phyloP scores from a whole-genome alignment of 306 rosid species.

The Leucaena leucocephala region DNA sequence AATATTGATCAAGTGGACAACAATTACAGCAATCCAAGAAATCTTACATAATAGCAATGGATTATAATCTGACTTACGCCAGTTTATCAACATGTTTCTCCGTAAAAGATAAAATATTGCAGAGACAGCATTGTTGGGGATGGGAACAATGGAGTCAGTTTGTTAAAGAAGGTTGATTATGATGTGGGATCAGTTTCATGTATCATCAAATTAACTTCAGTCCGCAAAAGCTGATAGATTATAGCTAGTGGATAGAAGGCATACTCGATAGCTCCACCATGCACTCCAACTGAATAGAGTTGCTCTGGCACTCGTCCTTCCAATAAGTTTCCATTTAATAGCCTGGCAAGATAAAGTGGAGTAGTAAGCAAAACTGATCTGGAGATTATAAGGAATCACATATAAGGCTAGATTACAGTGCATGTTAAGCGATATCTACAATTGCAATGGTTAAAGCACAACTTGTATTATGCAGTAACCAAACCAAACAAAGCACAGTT shows the following conservation, averaged over 20 bases:
- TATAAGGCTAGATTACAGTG: neutral
- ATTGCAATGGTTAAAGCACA: neutral
- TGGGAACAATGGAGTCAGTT: neutral
- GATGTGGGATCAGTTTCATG: neutral
- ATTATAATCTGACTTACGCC: conserved; percentile 19
- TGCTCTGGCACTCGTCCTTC: conserved; percentile 90
- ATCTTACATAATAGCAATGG: conserved; percentile 15
- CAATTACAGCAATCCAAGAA: conserved; percentile 14
- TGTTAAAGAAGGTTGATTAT: neutral
- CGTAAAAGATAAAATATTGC: conserved; percentile 7
- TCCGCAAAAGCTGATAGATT: conserved; percentile 29
- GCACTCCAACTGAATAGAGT: conserved; percentile 88
- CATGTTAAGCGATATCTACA: neutral
- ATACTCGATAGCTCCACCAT: conserved; percentile 96
- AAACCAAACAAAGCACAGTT: conserved; percentile 6
- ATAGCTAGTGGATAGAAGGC: conserved; percentile 42
- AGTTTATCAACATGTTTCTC: conserved; percentile 5
- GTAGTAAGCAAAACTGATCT: conserved; percentile 7
- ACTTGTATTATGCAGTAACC: neutral
- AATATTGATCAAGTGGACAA: conserved; percentile 1
- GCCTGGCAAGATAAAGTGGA: conserved; percentile 51
- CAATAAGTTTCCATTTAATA: conserved; percentile 79
- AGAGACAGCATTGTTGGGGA: conserved; percentile 1
- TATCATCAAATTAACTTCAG: conserved; percentile 28
- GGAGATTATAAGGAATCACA: conserved; percentile 10